phyloP scores from a whole-genome alignment of 164 flowering plant species.

The Malania oleifera region DNA sequence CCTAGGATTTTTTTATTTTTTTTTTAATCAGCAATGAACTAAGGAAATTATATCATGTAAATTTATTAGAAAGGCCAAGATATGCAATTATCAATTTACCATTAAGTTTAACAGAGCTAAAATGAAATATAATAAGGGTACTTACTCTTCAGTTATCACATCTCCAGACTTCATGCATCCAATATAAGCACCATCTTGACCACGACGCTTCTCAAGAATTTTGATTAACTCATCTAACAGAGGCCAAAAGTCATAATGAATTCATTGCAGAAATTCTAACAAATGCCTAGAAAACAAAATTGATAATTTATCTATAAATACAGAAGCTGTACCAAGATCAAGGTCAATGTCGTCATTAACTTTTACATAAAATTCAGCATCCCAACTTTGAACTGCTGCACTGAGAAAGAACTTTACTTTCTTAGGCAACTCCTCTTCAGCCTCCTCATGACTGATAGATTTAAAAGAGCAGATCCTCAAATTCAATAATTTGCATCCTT shows the following conservation, averaged over 20 bases:
- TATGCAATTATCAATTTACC: too few relatives aligned
- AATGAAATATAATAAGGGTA: too few relatives aligned
- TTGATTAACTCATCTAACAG: not conserved
- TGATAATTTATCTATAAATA: not conserved
- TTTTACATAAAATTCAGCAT: constrained; percentile 5
- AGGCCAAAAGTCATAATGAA: too few relatives aligned
- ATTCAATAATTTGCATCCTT: too few relatives aligned
- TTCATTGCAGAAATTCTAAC: too few relatives aligned
- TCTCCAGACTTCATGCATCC: constrained; percentile 10
- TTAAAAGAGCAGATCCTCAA: too few relatives aligned
- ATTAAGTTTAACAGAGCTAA: too few relatives aligned
- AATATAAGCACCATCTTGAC: constrained; percentile 2
- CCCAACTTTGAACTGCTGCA: constrained; percentile 6
- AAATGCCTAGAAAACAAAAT: too few relatives aligned
- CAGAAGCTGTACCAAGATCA: not conserved
- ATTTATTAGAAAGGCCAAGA: too few relatives aligned
- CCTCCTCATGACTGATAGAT: constrained; percentile 1
- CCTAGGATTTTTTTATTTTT: too few relatives aligned
- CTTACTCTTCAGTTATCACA: constrained; percentile 6
- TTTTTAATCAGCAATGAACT: too few relatives aligned
- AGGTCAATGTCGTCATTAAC: constrained; percentile 3
- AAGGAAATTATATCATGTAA: too few relatives aligned
- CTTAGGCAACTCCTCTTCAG: not conserved
- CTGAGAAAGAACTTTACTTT: constrained; percentile 2
- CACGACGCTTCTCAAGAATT: constrained; percentile 3